phyloP scores from a whole-genome alignment of 192 early-diverging fungal genomes.

The Tieghemiomyces parasiticus region DNA sequence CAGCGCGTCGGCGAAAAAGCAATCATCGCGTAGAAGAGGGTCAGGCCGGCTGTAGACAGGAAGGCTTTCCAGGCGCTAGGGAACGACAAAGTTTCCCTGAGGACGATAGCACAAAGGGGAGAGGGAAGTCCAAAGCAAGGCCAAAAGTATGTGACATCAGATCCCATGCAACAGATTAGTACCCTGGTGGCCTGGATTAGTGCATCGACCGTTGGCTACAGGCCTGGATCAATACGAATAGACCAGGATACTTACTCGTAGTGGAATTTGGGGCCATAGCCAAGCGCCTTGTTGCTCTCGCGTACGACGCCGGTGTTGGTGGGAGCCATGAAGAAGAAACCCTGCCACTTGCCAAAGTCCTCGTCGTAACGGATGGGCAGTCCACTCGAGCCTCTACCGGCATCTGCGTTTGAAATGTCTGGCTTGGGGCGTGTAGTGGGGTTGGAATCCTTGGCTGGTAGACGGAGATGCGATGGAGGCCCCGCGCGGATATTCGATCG shows the following conservation, averaged over 20 bases:
- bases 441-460: conserved; percentile 2
- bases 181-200: no score
- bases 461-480: not conserved
- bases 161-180: no score
- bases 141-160: no score
- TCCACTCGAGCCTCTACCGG: not conserved
- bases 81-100: conserved; percentile 40
- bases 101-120: no score
- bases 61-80: conserved; percentile 28
- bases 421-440: not conserved
- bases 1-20: conserved; percentile 28
- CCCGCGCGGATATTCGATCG: not conserved
- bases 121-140: no score
- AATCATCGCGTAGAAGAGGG: conserved; percentile 23
- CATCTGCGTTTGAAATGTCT: not conserved
- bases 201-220: no score
- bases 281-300: conserved; percentile 17
- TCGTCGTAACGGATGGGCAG: conserved; percentile 23
- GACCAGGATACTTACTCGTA: conserved; percentile 29
- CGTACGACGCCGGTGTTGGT: conserved; percentile 17
- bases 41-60: conserved; percentile 22
- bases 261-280: conserved; percentile 37
- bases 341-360: conserved; percentile 26
- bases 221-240: no score
- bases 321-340: conserved; percentile 26